phyloP scores from a whole-genome alignment of 1,139 yeast genomes.

The Pichia sp. region DNA sequence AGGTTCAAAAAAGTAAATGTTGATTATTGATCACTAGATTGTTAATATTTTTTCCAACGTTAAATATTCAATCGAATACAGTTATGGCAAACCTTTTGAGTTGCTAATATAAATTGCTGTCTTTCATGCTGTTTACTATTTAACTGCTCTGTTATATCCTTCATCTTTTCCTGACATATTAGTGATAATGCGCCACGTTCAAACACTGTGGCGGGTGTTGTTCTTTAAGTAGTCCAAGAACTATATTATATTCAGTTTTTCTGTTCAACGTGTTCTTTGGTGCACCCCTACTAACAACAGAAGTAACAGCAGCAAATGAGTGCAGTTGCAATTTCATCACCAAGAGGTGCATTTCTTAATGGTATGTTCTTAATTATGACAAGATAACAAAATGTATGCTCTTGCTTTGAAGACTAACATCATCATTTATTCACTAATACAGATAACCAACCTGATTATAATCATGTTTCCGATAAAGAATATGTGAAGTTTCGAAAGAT shows the following conservation, averaged over 20 bases:
- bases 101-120: too few species aligned
- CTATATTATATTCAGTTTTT: neutral
- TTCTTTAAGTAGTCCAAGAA: too few species aligned
- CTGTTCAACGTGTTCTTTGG: neutral
- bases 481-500: slow-evolving; percentile 58
- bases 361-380: neutral
- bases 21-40: too few species aligned
- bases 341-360: neutral
- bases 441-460: slow-evolving; percentile 42
- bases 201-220: too few species aligned
- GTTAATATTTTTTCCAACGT: too few species aligned
- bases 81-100: too few species aligned
- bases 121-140: too few species aligned
- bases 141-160: too few species aligned
- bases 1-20: too few species aligned
- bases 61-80: too few species aligned
- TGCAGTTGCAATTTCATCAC: neutral
- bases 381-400: neutral
- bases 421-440: neutral
- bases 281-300: neutral
- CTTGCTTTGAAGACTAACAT: neutral
- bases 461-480: slow-evolving; percentile 63
- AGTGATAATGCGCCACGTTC: too few species aligned
- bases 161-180: too few species aligned
- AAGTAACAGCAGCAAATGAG: neutral